phyloP scores from a whole-genome alignment of 306 rosid species.

The Quercus suber region DNA sequence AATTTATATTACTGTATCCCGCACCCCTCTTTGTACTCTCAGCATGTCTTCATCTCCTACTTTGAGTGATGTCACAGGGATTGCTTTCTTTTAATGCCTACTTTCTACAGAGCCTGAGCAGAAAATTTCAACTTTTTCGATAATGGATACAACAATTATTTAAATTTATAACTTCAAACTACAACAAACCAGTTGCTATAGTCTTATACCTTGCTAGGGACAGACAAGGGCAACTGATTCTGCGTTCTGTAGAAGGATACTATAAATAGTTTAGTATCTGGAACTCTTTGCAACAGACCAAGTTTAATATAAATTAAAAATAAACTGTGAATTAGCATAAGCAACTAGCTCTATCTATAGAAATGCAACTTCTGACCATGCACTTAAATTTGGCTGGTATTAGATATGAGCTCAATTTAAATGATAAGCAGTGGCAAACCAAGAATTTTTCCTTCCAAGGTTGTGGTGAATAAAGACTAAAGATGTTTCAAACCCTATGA shows the following conservation, averaged over 20 bases:
- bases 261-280: constrained; percentile 44
- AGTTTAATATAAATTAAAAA: background rate
- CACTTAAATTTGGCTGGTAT: background rate
- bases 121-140: background rate
- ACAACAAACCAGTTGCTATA: background rate
- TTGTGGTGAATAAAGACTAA: too few relatives aligned
- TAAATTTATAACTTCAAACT: background rate
- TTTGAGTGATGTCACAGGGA: constrained; percentile 76
- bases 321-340: background rate
- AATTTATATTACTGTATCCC: constrained; percentile 89
- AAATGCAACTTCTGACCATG: background rate
- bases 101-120: constrained; percentile 33
- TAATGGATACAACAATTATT: constrained; percentile 4
- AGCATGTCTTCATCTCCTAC: constrained; percentile 69
- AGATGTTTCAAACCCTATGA: too few relatives aligned
- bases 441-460: too few relatives aligned
- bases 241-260: constrained; percentile 81
- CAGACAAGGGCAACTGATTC: constrained; percentile 82
- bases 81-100: constrained; percentile 33
- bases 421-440: background rate
- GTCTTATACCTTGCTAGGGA: constrained; percentile 47
- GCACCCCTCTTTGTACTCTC: constrained; percentile 81
- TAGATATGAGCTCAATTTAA: background rate
- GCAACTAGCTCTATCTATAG: background rate
- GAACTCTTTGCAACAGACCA: constrained; percentile 37